Percentiles rank a stretch among this genome's conserved stretches.
phyloP scores from a whole-genome alignment of 129 eudicot species.

The Centella asiatica region DNA sequence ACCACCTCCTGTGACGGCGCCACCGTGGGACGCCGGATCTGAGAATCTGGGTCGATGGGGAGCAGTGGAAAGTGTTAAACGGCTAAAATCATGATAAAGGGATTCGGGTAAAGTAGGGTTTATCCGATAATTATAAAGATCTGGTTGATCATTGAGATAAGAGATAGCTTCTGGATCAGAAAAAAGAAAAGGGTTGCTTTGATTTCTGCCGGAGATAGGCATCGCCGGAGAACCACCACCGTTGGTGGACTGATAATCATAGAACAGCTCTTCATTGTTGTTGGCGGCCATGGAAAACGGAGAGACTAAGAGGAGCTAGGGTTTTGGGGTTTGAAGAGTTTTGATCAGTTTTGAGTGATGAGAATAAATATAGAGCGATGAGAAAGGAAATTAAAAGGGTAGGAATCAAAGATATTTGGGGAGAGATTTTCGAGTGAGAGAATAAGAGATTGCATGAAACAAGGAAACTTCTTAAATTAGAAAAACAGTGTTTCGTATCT shows the following conservation, averaged over 20 bases:
- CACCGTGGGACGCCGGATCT: slow-evolving; percentile 1
- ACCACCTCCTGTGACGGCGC: too few relatives aligned
- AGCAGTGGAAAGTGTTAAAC: slow-evolving; percentile 18
- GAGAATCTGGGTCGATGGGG: too few relatives aligned
- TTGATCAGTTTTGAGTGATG: slow-evolving; percentile 2
- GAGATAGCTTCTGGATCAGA: not conserved
- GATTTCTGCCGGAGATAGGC: not conserved
- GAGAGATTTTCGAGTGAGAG: slow-evolving; percentile 4
- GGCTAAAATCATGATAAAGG: slow-evolving; percentile 21
- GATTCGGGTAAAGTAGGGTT: slow-evolving; percentile 21
- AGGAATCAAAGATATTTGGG: too few relatives aligned
- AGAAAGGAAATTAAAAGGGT: not conserved
- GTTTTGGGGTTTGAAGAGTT: not conserved
- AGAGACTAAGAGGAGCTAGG: not conserved
- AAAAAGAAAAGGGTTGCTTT: not conserved
- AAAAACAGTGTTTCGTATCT: not conserved
- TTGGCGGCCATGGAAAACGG: not conserved
- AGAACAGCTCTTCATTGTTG: not conserved
- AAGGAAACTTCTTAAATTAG: not conserved
- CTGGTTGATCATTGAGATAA: not conserved
- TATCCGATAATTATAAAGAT: too few relatives aligned
- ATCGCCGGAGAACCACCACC: not conserved
- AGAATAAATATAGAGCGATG: not conserved
- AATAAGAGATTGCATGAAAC: not conserved
- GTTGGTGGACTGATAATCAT: not conserved